phyloP scores from a whole-genome alignment of 768 basidiomycete species.

The Hydnum rufescens region DNA sequence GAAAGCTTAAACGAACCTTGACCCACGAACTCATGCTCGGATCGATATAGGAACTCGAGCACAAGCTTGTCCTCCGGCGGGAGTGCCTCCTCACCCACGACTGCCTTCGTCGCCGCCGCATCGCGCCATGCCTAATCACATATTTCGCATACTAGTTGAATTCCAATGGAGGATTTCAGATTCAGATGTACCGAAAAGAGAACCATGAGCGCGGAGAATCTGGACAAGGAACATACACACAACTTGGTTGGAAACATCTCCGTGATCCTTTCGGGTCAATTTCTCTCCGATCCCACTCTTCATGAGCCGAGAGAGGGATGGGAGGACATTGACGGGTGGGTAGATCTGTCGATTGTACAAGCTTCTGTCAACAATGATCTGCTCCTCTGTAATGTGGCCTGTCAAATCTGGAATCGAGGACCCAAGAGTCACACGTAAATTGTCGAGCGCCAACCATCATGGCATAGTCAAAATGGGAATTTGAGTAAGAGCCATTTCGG shows the following conservation, averaged over 20 bases:
- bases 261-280: conserved; percentile 93
- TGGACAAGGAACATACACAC: conserved; percentile 26
- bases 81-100: conserved; percentile 95
- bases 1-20: conserved; percentile 41
- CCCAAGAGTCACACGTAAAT: not conserved
- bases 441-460: conserved; percentile 54
- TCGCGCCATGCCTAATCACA: conserved; percentile 93
- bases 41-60: conserved; percentile 92
- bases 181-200: not conserved
- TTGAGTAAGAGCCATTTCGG: conserved; percentile 92
- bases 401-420: conserved; percentile 86
- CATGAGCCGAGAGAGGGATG: conserved; percentile 97
- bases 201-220: not conserved
- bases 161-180: conserved; percentile 1
- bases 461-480: conserved; percentile 99
- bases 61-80: conserved; percentile 91
- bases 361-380: conserved; percentile 96
- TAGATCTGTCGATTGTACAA: conserved; percentile 94
- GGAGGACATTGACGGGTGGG: conserved; percentile 97
- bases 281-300: conserved; percentile 98
- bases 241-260: conserved; percentile 97
- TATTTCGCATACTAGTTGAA: conserved; percentile 76
- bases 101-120: conserved; percentile 96
- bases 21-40: conserved; percentile 91
- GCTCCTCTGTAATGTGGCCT: conserved; percentile 98